These are phyloP conservation scores for Micractinium sp. DNA, from an alignment of 139 green algal species.

Conservation along the genomic window DNA sequence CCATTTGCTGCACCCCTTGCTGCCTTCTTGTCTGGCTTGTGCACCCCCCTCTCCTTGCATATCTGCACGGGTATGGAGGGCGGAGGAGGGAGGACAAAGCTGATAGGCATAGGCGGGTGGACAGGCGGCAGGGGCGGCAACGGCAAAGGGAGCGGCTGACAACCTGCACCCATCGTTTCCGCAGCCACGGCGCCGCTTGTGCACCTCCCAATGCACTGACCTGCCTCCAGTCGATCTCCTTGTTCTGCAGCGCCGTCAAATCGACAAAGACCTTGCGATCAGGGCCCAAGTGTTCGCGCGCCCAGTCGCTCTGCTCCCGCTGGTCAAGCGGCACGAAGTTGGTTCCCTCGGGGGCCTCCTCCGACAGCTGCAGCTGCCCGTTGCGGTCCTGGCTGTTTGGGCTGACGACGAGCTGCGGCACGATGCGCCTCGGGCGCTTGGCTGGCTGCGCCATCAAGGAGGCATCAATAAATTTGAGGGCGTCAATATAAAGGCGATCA, in stretches of 20 bases:
- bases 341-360: not conserved
- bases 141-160: not conserved
- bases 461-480: no score
- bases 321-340: not conserved
- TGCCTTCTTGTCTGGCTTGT: not conserved
- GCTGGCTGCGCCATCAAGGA: not conserved
- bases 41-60: slow-evolving; percentile 19
- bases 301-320: slow-evolving; percentile 5
- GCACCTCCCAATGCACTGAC: not conserved
- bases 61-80: not conserved
- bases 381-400: not conserved
- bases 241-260: not conserved
- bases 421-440: slow-evolving; percentile 25
- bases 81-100: not conserved
- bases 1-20: not conserved
- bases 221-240: slow-evolving; percentile 27
- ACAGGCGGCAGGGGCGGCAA: not conserved
- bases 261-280: slow-evolving; percentile 24
- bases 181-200: not conserved
- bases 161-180: not conserved
- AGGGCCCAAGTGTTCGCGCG: slow-evolving; percentile 11
- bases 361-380: not conserved
- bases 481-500: no score
- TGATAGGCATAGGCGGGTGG: not conserved
- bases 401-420: slow-evolving; percentile 32